phyloP scores from a whole-genome alignment of 2,329 filamentous ascomycete species.

The Cladorrhinum sp. region DNA sequence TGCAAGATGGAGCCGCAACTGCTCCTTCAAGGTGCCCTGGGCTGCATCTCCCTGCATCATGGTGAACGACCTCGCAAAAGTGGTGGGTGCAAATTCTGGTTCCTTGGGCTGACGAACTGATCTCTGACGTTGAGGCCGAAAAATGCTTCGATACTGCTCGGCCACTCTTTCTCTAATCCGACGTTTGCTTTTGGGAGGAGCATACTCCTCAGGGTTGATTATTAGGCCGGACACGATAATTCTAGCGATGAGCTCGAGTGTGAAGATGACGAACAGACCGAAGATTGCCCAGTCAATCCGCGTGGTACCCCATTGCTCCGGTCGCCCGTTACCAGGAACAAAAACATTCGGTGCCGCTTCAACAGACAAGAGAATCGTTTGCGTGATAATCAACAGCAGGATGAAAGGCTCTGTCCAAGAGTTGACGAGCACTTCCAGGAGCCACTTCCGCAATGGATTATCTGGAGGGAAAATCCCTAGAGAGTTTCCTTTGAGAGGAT shows the following conservation, averaged over 20 bases:
- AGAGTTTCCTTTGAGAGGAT: slow-evolving; percentile 82
- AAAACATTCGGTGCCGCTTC: slow-evolving; percentile 75
- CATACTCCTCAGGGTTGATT: slow-evolving; percentile 87
- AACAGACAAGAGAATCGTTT: slow-evolving; percentile 82
- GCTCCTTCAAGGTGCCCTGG: slow-evolving; percentile 66
- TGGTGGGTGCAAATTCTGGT: slow-evolving; percentile 50
- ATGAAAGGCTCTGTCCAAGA: slow-evolving; percentile 84
- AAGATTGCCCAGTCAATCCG: slow-evolving; percentile 79
- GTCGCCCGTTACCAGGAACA: slow-evolving; percentile 56
- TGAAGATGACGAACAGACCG: slow-evolving; percentile 83
- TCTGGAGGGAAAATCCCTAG: slow-evolving; percentile 80
- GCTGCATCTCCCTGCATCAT: slow-evolving; percentile 63
- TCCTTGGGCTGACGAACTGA: slow-evolving; percentile 57
- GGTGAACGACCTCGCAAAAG: slow-evolving; percentile 75
- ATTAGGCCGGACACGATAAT: slow-evolving; percentile 92
- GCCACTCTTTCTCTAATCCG: slow-evolving; percentile 71
- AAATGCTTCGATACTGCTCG: slow-evolving; percentile 74
- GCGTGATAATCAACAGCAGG: slow-evolving; percentile 79
- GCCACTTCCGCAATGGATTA: slow-evolving; percentile 66
- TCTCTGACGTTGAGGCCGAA: slow-evolving; percentile 74
- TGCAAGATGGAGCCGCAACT: slow-evolving; percentile 81
- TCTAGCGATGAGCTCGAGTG: slow-evolving; percentile 75
- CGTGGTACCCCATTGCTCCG: slow-evolving; percentile 62
- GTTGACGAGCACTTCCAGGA: slow-evolving; percentile 84
- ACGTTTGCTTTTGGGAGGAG: slow-evolving; percentile 76